These are phyloP conservation scores for Leccinum pallidistipes DNA, from an alignment of 1,284 basidiomycete species.

Conservation along the genomic window DNA sequence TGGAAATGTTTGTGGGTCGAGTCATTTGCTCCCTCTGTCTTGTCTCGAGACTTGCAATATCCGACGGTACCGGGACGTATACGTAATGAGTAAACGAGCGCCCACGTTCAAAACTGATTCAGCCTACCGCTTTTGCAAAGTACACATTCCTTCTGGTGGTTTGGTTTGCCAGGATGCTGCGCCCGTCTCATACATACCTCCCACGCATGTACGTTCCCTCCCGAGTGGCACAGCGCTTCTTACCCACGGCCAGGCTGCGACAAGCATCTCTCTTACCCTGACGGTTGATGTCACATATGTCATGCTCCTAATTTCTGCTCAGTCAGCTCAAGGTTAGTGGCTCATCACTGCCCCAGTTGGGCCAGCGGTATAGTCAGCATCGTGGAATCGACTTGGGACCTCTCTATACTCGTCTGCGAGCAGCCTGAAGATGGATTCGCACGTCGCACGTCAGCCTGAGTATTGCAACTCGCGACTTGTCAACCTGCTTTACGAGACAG, in stretches of 20 bases:
- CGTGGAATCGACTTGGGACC: no score
- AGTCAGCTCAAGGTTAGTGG: neutral
- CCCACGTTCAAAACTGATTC: neutral
- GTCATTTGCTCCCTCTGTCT: neutral
- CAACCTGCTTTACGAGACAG: slow-evolving; percentile 3
- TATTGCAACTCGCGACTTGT: neutral
- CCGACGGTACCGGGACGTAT: neutral
- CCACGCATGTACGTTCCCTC: neutral
- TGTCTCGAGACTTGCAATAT: neutral
- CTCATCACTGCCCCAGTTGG: neutral
- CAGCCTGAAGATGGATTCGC: neutral
- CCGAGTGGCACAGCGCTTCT: neutral
- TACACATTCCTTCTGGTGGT: neutral
- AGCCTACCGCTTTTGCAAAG: neutral
- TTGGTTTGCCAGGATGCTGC: neutral
- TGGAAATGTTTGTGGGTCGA: neutral
- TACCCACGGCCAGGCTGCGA: neutral
- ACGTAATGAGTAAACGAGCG: neutral
- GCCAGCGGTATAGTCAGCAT: neutral
- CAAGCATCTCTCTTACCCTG: neutral
- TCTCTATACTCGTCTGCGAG: neutral
- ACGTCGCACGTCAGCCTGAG: slow-evolving; percentile 2
- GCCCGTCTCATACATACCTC: neutral
- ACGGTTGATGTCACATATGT: neutral
- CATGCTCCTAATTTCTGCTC: neutral